These are phyloP conservation scores for Heracleum sosnowskyi DNA, from an alignment of 129 eudicot genomes.

Conservation along the genomic window DNA sequence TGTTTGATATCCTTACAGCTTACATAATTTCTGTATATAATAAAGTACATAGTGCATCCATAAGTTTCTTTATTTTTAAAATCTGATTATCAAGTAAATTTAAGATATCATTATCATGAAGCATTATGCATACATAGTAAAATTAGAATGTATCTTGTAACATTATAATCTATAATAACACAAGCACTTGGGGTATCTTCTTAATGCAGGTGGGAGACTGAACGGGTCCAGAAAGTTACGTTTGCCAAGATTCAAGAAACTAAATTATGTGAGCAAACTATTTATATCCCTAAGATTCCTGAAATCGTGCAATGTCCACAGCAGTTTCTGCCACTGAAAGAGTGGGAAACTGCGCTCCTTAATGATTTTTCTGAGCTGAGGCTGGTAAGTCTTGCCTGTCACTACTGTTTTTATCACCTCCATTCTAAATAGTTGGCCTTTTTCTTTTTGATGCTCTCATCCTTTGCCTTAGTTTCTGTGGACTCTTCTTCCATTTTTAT, in stretches of 20 bases:
- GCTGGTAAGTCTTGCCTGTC: constrained; percentile 35
- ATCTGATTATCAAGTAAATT: neutral
- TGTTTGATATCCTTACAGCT: neutral
- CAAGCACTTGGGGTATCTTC: neutral
- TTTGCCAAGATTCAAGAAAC: constrained; percentile 52
- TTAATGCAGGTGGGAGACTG: constrained; percentile 73
- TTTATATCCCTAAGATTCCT: constrained; percentile 88
- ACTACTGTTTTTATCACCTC: neutral
- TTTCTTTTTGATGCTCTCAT: neutral
- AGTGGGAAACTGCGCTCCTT: constrained; percentile 80
- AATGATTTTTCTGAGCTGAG: constrained; percentile 81
- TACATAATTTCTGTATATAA: no score
- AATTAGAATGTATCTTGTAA: neutral
- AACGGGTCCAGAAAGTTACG: constrained; percentile 64
- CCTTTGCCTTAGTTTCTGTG: neutral
- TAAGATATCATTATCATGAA: neutral
- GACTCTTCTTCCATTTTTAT: neutral
- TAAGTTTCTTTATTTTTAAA: no score
- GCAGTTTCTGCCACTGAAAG: constrained; percentile 63
- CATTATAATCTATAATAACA: neutral
- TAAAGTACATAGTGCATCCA: neutral
- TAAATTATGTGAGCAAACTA: constrained; percentile 51
- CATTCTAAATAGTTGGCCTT: neutral
- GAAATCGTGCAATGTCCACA: constrained; percentile 68
- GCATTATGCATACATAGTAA: neutral